Conservation (phyloP, 495 filamentous ascomycete species). For the Annulohypoxylon moriforme region DNA sequence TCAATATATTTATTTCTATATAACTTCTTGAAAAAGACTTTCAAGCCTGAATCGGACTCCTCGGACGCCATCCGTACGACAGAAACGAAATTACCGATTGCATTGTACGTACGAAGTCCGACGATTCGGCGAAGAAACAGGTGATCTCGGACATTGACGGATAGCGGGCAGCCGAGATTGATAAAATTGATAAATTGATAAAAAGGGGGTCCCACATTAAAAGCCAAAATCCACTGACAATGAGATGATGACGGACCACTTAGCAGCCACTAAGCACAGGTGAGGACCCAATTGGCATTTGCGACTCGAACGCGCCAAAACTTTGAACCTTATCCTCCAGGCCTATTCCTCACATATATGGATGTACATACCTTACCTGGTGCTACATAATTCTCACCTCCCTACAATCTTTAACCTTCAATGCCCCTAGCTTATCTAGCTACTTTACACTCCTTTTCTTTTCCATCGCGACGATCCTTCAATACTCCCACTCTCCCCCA, state of each 20-base stretch:
- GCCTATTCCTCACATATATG: neutral
- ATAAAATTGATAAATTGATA: slow-evolving; percentile 41
- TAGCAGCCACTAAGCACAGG: neutral
- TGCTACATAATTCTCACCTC: slow-evolving; percentile 8
- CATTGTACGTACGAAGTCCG: neutral
- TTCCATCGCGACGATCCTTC: slow-evolving; percentile 42
- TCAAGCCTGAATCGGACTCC: neutral
- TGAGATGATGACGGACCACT: slow-evolving; percentile 39
- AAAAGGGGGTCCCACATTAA: slow-evolving; percentile 37
- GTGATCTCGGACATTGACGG: slow-evolving; percentile 44
- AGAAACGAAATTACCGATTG: slow-evolving; percentile 7
- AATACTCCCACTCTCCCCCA: slow-evolving; percentile 6
- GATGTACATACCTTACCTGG: too few relatives aligned
- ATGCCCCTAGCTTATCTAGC: slow-evolving; percentile 27
- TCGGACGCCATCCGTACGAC: slow-evolving; percentile 25
- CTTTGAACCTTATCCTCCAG: slow-evolving; percentile 30
- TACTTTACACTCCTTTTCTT: slow-evolving; percentile 37
- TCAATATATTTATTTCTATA: neutral
- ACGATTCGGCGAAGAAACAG: slow-evolving; percentile 38
- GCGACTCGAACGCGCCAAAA: slow-evolving; percentile 30
- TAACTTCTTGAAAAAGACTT: neutral
- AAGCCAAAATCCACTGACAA: slow-evolving; percentile 32
- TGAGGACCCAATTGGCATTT: slow-evolving; percentile 18
- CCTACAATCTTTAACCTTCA: neutral
- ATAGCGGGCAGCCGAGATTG: slow-evolving; percentile 35